phyloP scores from a whole-genome alignment of 1,139 yeast species.

The Saccharomyces hybrid region DNA sequence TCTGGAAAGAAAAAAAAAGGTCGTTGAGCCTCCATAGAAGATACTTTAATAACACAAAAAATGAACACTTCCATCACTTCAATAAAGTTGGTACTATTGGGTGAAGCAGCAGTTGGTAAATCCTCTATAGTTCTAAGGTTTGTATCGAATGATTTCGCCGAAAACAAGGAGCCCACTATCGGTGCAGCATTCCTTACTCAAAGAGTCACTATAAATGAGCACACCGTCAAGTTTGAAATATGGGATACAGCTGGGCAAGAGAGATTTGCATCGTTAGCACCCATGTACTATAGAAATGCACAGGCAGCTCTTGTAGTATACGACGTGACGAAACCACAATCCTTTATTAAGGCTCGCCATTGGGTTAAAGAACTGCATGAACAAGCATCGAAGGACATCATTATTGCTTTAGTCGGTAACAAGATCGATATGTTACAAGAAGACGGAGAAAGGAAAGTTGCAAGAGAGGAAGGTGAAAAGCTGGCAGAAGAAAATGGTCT shows the following conservation, averaged over 20 bases:
- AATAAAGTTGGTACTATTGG: conserved; percentile 81
- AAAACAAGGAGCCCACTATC: conserved; percentile 93
- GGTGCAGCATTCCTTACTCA: conserved; percentile 98
- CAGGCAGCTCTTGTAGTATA: conserved; percentile 96
- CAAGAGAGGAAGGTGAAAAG: conserved; percentile 75
- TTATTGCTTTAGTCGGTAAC: conserved; percentile 91
- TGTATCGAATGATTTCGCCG: conserved; percentile 93
- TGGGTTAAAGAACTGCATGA: conserved; percentile 97
- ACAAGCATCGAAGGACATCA: conserved; percentile 84
- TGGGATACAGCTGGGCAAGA: conserved; percentile 99
- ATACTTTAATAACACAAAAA: neutral
- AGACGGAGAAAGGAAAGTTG: conserved; percentile 63
- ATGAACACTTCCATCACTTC: conserved; percentile 45
- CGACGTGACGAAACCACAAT: conserved; percentile 95
- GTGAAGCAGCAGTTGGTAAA: conserved; percentile 98
- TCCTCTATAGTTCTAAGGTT: conserved; percentile 87
- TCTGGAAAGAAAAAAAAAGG: neutral
- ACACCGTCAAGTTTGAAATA: conserved; percentile 89
- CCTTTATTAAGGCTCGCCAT: conserved; percentile 95
- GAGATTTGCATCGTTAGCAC: conserved; percentile 92
- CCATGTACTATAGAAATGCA: conserved; percentile 98
- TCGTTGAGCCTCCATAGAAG: neutral
- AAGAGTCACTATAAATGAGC: conserved; percentile 83
- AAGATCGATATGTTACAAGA: conserved; percentile 63
- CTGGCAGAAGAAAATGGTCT: conserved; percentile 80